A percentile compares a stretch with the other conserved stretches of the same genome.
Evolutionary conservation across 2,329 filamentous ascomycete species (phyloP).

Genomic region (Nigrospora osmanthi): DNA sequence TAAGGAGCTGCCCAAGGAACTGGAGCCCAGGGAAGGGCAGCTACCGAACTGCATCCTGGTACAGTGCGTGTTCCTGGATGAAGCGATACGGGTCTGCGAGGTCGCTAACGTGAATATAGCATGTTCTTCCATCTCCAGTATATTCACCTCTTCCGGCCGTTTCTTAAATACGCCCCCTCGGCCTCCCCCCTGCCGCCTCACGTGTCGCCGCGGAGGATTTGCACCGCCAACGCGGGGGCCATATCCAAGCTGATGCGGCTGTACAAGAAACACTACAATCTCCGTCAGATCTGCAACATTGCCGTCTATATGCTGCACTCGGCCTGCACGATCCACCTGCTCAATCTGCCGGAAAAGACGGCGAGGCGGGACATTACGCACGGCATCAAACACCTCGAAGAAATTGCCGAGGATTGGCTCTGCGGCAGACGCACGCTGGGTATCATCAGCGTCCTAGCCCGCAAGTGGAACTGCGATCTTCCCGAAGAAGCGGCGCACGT

Average conservation of each 20-base stretch:
- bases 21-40: conserved; percentile 84
- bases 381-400: conserved; percentile 84
- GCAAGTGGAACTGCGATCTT: conserved; percentile 84
- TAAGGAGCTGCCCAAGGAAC: conserved; percentile 71
- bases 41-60: conserved; percentile 71
- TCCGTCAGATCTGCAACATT: conserved; percentile 93
- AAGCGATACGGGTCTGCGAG: not conserved
- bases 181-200: conserved; percentile 78
- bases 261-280: conserved; percentile 85
- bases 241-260: conserved; percentile 92
- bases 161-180: conserved; percentile 78
- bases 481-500: conserved; percentile 75
- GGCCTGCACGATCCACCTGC: conserved; percentile 86
- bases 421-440: conserved; percentile 78
- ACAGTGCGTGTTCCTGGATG: conserved; percentile 57
- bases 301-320: conserved; percentile 94
- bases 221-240: conserved; percentile 78
- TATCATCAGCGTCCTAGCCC: conserved; percentile 75
- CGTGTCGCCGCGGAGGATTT: conserved; percentile 84
- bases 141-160: conserved; percentile 91
- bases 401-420: conserved; percentile 92
- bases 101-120: conserved; percentile 37
- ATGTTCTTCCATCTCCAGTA: conserved; percentile 98
- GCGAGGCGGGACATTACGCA: conserved; percentile 85
- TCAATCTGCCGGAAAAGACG: conserved; percentile 89